Percentiles rank a stretch among this genome's conserved stretches.
Conservation (phyloP, 768 basidiomycete species). For the Crucibulum laeve region DNA sequence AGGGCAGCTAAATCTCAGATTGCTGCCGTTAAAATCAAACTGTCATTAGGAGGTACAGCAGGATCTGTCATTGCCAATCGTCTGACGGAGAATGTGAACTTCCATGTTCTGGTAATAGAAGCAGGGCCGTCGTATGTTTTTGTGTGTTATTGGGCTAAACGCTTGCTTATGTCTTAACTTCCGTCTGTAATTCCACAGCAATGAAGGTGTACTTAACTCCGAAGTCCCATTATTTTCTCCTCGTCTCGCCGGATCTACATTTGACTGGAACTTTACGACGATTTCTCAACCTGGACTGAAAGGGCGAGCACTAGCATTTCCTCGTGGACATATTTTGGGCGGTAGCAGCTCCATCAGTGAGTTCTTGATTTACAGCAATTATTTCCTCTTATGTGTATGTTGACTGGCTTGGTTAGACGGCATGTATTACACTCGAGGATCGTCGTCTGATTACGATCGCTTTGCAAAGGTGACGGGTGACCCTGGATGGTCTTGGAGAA, state of each 20-base stretch:
- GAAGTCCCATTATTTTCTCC: constrained; percentile 1
- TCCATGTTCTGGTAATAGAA: constrained; percentile 17
- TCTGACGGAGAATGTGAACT: constrained; percentile 10
- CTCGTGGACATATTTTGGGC: constrained; percentile 21
- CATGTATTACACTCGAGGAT: constrained; percentile 3
- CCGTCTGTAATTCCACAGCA: too few species aligned
- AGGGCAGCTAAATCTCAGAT: not conserved
- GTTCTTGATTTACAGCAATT: not conserved
- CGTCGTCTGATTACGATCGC: constrained; percentile 1
- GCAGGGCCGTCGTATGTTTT: constrained; percentile 10
- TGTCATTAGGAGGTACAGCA: constrained; percentile 12
- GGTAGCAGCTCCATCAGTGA: constrained; percentile 21
- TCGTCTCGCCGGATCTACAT: not conserved
- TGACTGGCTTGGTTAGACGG: not conserved
- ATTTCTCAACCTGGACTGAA: constrained; percentile 15
- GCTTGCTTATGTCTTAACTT: not conserved
- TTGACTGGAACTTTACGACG: constrained; percentile 17
- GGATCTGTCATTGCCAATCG: constrained; percentile 16
- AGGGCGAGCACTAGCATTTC: constrained; percentile 13
- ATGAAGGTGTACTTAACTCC: constrained; percentile 6
- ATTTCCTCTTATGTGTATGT: not conserved
- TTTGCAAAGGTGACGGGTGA: not conserved
- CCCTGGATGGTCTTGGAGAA: constrained; percentile 4
- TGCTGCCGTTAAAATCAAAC: not conserved
- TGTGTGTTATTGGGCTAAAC: not conserved